phyloP scores from a whole-genome alignment of 257 asterid genomes.

The Lycium ferocissimum region DNA sequence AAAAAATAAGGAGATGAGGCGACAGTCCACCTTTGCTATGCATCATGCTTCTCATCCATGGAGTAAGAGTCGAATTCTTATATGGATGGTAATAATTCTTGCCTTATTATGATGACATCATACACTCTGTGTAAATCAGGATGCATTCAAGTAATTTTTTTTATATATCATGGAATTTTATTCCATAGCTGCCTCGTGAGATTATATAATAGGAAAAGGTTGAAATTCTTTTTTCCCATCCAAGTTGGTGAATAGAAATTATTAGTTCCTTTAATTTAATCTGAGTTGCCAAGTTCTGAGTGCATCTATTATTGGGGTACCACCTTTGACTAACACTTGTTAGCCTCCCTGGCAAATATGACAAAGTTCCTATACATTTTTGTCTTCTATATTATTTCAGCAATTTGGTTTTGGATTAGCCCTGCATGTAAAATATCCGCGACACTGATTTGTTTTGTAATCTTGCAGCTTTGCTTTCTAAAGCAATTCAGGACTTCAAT shows the following conservation, averaged over 20 bases:
- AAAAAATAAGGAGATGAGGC: constrained; percentile 76
- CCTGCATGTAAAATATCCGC: background rate
- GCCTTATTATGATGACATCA: background rate
- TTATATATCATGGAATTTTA: background rate
- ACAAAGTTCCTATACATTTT: background rate
- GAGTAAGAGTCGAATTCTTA: constrained; percentile 77
- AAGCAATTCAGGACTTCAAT: constrained; percentile 80
- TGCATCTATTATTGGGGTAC: background rate
- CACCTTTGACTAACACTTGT: constrained; percentile 5
- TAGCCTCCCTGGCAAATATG: background rate
- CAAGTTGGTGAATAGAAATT: background rate
- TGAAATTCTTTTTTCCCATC: background rate
- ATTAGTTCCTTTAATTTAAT: background rate
- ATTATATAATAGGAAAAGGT: background rate
- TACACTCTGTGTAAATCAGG: background rate
- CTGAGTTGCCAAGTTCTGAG: constrained; percentile 6
- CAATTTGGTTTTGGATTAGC: background rate
- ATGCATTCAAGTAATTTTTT: constrained; percentile 1
- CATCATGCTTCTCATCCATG: constrained; percentile 98
- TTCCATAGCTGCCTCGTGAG: background rate
- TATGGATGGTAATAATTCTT: constrained; percentile 76
- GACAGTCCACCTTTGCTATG: constrained; percentile 80
- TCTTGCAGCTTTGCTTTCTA: constrained; percentile 86
- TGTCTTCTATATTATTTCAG: background rate
- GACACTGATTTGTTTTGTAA: constrained; percentile 11